Evolutionary conservation across 192 early-diverging fungal genomes (phyloP).

Genomic region (Backusella morwellensis): DNA sequence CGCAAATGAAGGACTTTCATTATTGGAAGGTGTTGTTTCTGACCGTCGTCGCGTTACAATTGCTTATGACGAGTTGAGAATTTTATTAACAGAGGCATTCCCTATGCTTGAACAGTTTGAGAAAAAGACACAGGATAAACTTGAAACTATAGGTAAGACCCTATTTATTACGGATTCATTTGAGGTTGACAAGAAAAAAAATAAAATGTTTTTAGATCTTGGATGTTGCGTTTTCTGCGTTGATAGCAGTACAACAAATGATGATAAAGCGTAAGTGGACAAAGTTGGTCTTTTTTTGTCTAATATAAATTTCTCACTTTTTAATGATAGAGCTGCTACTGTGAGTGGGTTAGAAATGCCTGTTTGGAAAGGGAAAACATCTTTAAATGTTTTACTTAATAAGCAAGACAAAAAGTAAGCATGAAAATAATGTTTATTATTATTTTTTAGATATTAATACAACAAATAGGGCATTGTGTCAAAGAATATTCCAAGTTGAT

Average conservation of each 20-base stretch:
- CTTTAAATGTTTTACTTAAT: slow-evolving; percentile 70
- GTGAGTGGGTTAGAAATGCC: slow-evolving; percentile 51
- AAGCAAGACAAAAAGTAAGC: slow-evolving; percentile 59
- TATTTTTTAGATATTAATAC: background rate
- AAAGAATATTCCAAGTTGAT: slow-evolving; percentile 26
- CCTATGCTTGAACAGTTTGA: slow-evolving; percentile 37
- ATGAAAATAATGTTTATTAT: background rate
- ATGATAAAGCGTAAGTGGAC: slow-evolving; percentile 21
- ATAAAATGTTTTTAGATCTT: slow-evolving; percentile 8
- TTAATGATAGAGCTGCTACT: background rate
- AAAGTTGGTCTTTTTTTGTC: background rate
- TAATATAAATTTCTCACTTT: background rate
- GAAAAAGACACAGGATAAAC: background rate
- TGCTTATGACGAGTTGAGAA: slow-evolving; percentile 42
- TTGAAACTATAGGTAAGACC: background rate
- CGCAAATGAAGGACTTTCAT: slow-evolving; percentile 62
- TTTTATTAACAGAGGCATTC: slow-evolving; percentile 49
- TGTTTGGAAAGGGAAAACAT: slow-evolving; percentile 70
- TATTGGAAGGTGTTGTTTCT: slow-evolving; percentile 53
- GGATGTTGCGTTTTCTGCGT: slow-evolving; percentile 60
- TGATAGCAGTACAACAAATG: slow-evolving; percentile 36
- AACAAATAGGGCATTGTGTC: slow-evolving; percentile 25
- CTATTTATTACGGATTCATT: background rate
- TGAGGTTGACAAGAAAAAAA: background rate
- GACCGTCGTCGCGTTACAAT: slow-evolving; percentile 46